Evolutionary conservation across 2,329 filamentous ascomycete genomes (phyloP).

Genomic region (Colletotrichum cordylinicola): DNA sequence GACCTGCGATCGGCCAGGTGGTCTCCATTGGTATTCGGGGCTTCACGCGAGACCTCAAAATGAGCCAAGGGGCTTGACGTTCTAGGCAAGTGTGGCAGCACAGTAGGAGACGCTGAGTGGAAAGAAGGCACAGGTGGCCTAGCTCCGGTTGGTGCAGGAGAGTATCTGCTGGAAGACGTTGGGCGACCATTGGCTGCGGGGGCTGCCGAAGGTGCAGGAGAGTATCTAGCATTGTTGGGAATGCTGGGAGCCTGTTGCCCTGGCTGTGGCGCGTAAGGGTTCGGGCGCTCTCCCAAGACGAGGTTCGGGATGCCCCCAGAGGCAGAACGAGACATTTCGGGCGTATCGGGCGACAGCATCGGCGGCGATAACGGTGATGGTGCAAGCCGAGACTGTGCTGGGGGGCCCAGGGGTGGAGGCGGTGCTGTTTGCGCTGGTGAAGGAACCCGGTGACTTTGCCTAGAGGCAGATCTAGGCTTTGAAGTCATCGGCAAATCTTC

Average conservation of each 20-base stretch:
- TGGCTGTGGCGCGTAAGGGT: conserved; percentile 57
- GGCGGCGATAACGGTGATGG: conserved; percentile 16
- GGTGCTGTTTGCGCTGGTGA: conserved; percentile 47
- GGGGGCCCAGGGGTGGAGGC: conserved; percentile 37
- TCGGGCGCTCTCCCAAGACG: conserved; percentile 58
- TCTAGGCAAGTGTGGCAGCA: conserved; percentile 64
- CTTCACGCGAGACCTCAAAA: conserved; percentile 54
- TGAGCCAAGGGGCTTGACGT: conserved; percentile 72
- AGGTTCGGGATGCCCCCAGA: conserved; percentile 41
- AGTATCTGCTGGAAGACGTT: conserved; percentile 56
- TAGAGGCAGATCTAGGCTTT: conserved; percentile 66
- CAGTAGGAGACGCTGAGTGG: conserved; percentile 41
- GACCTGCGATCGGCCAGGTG: conserved; percentile 51
- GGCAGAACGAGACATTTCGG: conserved; percentile 9
- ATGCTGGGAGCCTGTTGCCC: conserved; percentile 36
- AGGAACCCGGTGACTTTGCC: conserved; percentile 51
- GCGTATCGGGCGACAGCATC: background rate
- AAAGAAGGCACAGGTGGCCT: conserved; percentile 49
- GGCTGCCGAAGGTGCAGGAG: conserved; percentile 57
- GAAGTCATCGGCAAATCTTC: conserved; percentile 74
- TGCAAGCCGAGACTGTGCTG: conserved; percentile 29
- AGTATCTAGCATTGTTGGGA: conserved; percentile 61
- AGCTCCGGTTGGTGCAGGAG: conserved; percentile 47
- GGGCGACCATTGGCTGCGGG: conserved; percentile 47
- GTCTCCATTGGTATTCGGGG: conserved; percentile 42